These are phyloP conservation scores for Plasmodium inui DNA, from an alignment of 169 alveolate genomes.

Conservation along the genomic window DNA sequence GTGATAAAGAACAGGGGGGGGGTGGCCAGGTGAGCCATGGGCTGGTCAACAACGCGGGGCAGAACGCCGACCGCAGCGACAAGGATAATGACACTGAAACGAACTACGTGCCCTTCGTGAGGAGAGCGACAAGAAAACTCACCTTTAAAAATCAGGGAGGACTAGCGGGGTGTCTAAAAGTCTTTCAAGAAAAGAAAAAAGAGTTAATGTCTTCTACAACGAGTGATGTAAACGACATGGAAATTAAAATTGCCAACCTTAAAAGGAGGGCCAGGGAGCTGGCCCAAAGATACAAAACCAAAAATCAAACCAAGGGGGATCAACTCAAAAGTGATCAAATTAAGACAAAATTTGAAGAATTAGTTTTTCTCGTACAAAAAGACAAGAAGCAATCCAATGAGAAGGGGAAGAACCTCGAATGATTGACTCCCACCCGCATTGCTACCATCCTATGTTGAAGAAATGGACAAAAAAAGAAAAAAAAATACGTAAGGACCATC, in stretches of 20 bases:
- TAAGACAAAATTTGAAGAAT: slow-evolving; percentile 57
- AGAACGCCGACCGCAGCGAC: neutral
- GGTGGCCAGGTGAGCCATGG: neutral
- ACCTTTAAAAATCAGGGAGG: slow-evolving; percentile 72
- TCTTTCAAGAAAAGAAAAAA: slow-evolving; percentile 55
- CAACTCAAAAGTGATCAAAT: neutral
- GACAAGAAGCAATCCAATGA: slow-evolving; percentile 17
- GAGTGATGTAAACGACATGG: slow-evolving; percentile 63
- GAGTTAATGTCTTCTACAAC: slow-evolving; percentile 50
- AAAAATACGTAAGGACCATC: neutral
- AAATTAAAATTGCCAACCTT: slow-evolving; percentile 72
- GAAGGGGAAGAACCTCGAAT: neutral
- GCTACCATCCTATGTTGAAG: neutral
- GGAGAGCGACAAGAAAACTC: slow-evolving; percentile 72
- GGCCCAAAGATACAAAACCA: slow-evolving; percentile 71
- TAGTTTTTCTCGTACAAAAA: slow-evolving; percentile 41
- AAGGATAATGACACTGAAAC: slow-evolving; percentile 31
- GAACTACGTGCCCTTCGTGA: slow-evolving; percentile 48
- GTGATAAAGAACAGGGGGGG: neutral
- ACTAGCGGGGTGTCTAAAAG: slow-evolving; percentile 61
- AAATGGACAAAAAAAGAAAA: neutral
- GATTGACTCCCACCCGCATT: neutral
- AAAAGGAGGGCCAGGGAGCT: slow-evolving; percentile 76
- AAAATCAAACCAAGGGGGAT: slow-evolving; percentile 9
- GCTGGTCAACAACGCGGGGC: neutral